These are phyloP conservation scores for Hypoxylon cercidicola DNA, from an alignment of 495 filamentous ascomycete genomes.

Conservation along the genomic window DNA sequence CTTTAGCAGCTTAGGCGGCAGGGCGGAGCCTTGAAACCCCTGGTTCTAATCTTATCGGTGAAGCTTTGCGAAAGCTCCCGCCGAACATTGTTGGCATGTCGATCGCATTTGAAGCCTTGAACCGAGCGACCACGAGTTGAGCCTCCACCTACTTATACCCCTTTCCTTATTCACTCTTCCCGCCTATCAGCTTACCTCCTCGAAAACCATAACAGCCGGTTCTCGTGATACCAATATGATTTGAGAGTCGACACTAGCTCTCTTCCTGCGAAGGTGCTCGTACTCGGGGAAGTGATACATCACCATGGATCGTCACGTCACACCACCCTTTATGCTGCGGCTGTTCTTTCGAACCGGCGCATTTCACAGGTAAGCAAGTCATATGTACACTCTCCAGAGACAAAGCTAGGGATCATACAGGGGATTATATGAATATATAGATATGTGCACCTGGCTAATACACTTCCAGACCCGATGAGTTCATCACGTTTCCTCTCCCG, in stretches of 20 bases:
- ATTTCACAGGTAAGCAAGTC: conserved; percentile 71
- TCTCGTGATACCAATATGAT: conserved; percentile 25
- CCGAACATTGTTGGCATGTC: conserved; percentile 8
- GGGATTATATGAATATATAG: not conserved
- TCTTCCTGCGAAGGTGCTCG: conserved; percentile 25
- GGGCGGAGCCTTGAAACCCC: not conserved
- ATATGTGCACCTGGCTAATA: not conserved
- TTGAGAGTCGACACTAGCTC: conserved; percentile 17
- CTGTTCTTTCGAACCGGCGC: conserved; percentile 82
- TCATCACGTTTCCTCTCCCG: conserved; percentile 66
- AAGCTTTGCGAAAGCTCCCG: conserved; percentile 34
- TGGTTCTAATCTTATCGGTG: conserved; percentile 26
- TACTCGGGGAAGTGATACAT: conserved; percentile 28
- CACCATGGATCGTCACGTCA: conserved; percentile 70
- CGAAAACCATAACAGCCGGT: not conserved
- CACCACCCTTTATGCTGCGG: conserved; percentile 88
- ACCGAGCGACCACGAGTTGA: conserved; percentile 11
- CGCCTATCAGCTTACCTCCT: not conserved
- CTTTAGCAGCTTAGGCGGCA: not conserved
- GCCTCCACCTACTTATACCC: not conserved
- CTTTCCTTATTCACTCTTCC: not conserved
- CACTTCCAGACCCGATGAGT: conserved; percentile 70
- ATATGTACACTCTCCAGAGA: not conserved
- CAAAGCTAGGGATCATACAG: not conserved
- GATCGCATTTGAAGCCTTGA: conserved; percentile 6